phyloP scores from a whole-genome alignment of 192 early-diverging fungal species.

The Linnemannia elongata region DNA sequence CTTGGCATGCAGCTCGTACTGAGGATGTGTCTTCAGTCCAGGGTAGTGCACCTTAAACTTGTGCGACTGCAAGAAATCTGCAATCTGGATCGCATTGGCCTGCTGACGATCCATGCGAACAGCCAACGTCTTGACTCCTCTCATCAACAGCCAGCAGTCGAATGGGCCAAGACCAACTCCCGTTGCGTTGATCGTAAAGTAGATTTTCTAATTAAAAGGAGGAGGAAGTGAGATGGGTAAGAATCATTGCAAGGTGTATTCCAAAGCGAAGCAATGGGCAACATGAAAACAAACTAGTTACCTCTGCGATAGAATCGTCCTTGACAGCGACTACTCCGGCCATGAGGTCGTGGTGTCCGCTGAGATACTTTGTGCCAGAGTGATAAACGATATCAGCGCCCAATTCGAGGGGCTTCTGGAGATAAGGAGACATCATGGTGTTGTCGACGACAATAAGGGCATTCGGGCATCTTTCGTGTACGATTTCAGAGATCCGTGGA shows the following conservation, averaged over 20 bases:
- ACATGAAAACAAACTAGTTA: conserved; percentile 40
- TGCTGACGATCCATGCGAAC: conserved; percentile 98
- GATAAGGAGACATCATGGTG: conserved; percentile 98
- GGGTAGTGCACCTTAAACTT: conserved; percentile 93
- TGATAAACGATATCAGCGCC: conserved; percentile 97
- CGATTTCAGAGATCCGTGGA: conserved; percentile 76
- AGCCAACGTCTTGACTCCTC: conserved; percentile 95
- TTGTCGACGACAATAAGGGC: conserved; percentile 96
- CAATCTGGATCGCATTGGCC: conserved; percentile 82
- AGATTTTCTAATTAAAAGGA: conserved; percentile 72
- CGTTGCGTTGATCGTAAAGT: conserved; percentile 95
- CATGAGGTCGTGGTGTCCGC: conserved; percentile 98
- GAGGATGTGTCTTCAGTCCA: conserved; percentile 85
- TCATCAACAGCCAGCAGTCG: conserved; percentile 92
- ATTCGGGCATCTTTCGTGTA: conserved; percentile 80
- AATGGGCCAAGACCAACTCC: conserved; percentile 92
- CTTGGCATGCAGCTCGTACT: conserved; percentile 82
- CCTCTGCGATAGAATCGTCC: conserved; percentile 78
- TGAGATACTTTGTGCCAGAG: conserved; percentile 97
- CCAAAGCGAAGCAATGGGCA: not conserved
- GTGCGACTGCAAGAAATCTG: conserved; percentile 83
- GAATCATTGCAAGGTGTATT: not conserved
- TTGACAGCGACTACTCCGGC: conserved; percentile 94
- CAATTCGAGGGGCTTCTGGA: conserved; percentile 89
- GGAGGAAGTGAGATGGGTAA: conserved; percentile 5